phyloP scores from a whole-genome alignment of 208 protist species.

The Crithidia thermophila region DNA sequence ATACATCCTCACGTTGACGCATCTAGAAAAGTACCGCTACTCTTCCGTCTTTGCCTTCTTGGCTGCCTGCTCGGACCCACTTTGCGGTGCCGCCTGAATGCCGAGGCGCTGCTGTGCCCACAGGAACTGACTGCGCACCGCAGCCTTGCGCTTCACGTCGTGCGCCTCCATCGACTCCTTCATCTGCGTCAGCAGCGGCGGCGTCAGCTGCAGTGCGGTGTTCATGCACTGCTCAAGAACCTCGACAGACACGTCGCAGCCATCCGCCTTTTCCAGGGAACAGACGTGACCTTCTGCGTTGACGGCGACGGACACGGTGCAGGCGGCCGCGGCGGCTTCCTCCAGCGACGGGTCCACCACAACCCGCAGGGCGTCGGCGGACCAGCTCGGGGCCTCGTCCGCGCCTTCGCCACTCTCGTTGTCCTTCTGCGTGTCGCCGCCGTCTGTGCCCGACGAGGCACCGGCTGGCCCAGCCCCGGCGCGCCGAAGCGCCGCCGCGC shows the following conservation, averaged over 20 bases:
- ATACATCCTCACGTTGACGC: too few species aligned
- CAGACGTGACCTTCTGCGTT: conserved; percentile 88
- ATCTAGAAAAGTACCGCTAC: too few species aligned
- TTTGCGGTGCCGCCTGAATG: conserved; percentile 39
- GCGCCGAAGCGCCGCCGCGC: conserved; percentile 30
- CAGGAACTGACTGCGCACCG: conserved; percentile 70
- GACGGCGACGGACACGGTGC: conserved; percentile 67
- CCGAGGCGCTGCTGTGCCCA: conserved; percentile 85
- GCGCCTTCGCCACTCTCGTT: background rate
- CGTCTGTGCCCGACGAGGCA: background rate
- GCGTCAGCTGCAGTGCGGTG: conserved; percentile 44
- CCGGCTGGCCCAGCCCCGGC: conserved; percentile 10
- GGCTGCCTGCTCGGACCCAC: conserved; percentile 7
- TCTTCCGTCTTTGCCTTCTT: conserved; percentile 34
- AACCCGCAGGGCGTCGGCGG: conserved; percentile 43
- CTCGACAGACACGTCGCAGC: conserved; percentile 57
- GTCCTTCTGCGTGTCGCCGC: background rate
- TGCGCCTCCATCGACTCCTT: conserved; percentile 68
- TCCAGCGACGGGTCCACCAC: conserved; percentile 75
- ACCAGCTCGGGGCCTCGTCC: conserved; percentile 7
- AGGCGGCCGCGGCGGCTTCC: conserved; percentile 72
- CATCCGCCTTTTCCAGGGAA: conserved; percentile 74
- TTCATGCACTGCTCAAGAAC: conserved; percentile 60
- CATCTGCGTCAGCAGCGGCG: conserved; percentile 55
- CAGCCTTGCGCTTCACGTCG: conserved; percentile 56